phyloP scores from a whole-genome alignment of 352 stramenopile genomes.

The Phytophthora pinifolia region DNA sequence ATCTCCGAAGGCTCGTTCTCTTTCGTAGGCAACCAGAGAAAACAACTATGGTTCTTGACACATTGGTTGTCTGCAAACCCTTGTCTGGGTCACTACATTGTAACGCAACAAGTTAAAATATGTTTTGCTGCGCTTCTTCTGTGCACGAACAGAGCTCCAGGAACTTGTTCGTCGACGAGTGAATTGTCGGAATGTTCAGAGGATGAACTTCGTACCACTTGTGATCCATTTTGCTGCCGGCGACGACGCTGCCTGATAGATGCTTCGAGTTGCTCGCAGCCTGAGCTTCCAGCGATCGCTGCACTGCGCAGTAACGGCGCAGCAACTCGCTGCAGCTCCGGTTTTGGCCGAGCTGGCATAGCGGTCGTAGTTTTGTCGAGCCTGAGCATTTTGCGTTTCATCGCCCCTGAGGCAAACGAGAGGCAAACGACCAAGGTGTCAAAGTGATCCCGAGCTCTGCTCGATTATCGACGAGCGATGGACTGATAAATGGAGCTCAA shows the following conservation, averaged over 20 bases:
- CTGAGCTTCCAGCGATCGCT: conserved; percentile 3
- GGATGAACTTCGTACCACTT: not conserved
- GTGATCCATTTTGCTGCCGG: not conserved
- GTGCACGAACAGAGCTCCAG: too few relatives aligned
- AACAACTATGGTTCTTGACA: too few relatives aligned
- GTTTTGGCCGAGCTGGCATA: conserved; percentile 22
- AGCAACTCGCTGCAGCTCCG: conserved; percentile 4
- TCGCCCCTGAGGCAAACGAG: conserved; percentile 2
- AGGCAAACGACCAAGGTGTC: conserved; percentile 9
- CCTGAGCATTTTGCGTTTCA: conserved; percentile 32
- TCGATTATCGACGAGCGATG: not conserved
- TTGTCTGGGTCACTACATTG: too few relatives aligned
- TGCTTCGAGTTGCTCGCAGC: not conserved
- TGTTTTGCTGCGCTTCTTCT: too few relatives aligned
- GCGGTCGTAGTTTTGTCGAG: conserved; percentile 27
- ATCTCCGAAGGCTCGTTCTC: too few relatives aligned
- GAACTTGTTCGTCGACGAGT: too few relatives aligned
- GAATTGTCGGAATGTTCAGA: too few relatives aligned
- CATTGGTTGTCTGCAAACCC: too few relatives aligned
- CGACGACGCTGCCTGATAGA: not conserved
- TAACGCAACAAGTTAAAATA: conserved; percentile 11
- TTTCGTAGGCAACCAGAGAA: too few relatives aligned
- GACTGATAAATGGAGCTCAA: too few relatives aligned
- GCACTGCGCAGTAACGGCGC: conserved; percentile 1
- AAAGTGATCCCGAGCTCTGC: conserved; percentile 23